Evolutionary conservation across 1,139 yeast genomes (phyloP).

Genomic region (Pichia sp.): DNA sequence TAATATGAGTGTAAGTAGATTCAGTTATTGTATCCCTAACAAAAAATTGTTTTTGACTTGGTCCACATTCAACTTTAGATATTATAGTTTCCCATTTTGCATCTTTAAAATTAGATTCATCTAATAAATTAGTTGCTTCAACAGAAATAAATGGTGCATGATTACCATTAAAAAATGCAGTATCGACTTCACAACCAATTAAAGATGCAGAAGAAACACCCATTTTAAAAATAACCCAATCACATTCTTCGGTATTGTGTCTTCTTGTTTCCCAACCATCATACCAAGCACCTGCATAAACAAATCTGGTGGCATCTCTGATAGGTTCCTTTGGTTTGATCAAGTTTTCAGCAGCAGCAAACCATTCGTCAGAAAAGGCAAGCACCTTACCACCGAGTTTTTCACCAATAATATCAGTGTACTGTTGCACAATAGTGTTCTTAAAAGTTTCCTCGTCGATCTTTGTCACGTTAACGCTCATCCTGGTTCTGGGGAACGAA

Average conservation of each 20-base stretch:
- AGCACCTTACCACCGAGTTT: constrained; percentile 74
- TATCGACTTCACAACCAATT: constrained; percentile 82
- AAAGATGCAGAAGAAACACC: constrained; percentile 81
- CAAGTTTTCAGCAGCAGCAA: constrained; percentile 87
- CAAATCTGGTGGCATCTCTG: constrained; percentile 72
- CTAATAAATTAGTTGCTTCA: constrained; percentile 53
- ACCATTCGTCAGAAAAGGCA: constrained; percentile 81
- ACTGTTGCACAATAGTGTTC: constrained; percentile 40
- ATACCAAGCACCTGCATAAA: constrained; percentile 90
- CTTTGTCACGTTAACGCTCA: no score
- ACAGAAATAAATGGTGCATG: constrained; percentile 89
- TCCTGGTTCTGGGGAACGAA: no score
- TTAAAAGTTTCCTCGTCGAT: constrained; percentile 39
- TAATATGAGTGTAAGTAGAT: constrained; percentile 65
- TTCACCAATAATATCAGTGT: constrained; percentile 74
- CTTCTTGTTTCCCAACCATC: constrained; percentile 98
- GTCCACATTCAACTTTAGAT: constrained; percentile 74
- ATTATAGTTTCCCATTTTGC: constrained; percentile 67
- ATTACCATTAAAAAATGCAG: constrained; percentile 89
- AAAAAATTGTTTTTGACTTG: constrained; percentile 79
- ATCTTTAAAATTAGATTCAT: constrained; percentile 29
- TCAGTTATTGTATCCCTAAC: constrained; percentile 53
- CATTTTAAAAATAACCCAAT: constrained; percentile 75
- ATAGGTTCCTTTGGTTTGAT: constrained; percentile 76
- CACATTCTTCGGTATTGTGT: constrained; percentile 78